A percentile compares a stretch with the other conserved stretches of the same genome.
Evolutionary conservation across 768 basidiomycete genomes (phyloP).

Genomic region (Mrakia blollopis): DNA sequence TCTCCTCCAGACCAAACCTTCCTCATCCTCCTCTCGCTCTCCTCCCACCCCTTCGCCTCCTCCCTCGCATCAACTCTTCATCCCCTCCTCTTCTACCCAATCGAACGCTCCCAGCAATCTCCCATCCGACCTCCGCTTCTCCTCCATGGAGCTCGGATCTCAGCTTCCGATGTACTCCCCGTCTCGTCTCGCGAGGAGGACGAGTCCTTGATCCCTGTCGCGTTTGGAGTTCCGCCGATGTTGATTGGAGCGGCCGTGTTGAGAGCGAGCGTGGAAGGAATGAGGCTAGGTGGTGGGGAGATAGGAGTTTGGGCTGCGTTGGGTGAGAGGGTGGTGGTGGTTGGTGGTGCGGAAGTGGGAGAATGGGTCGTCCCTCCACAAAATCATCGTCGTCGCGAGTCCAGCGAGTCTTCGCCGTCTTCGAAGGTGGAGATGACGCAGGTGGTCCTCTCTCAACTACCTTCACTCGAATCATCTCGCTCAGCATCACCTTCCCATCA

Average conservation of each 20-base stretch:
- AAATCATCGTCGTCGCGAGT: background rate
- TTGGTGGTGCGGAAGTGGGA: background rate
- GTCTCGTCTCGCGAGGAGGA: background rate
- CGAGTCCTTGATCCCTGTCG: background rate
- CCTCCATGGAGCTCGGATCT: background rate
- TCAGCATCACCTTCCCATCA: background rate
- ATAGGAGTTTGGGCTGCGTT: background rate
- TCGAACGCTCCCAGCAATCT: background rate
- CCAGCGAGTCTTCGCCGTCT: background rate
- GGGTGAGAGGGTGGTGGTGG: background rate
- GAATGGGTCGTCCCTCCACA: background rate
- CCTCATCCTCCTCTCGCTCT: background rate
- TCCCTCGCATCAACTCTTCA: too few relatives aligned
- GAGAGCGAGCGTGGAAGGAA: background rate
- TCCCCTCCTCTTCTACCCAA: background rate
- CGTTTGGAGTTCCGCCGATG: background rate
- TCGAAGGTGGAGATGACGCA: background rate
- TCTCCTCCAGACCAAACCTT: background rate
- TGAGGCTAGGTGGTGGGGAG: background rate
- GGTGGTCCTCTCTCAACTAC: background rate
- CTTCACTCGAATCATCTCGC: background rate
- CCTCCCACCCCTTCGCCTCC: background rate
- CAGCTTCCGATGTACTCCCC: background rate
- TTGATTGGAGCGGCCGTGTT: background rate
- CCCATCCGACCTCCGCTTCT: background rate